Evolutionary conservation across 2,329 filamentous ascomycete species (phyloP), one percentile per base, ranked within the genome.

Genomic region (Aspergillus clavatus): DNA sequence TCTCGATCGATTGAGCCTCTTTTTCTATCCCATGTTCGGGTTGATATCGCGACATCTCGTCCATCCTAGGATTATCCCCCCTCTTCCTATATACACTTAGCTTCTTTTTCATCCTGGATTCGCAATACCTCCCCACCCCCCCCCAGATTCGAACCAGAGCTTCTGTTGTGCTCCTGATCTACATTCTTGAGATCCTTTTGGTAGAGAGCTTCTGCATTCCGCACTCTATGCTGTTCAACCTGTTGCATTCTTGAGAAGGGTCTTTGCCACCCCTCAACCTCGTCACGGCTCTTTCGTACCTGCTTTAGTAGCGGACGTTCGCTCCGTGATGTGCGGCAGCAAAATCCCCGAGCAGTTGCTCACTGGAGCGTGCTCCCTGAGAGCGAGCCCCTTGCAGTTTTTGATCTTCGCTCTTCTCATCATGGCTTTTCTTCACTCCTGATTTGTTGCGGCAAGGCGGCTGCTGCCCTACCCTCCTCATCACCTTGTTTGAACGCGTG

Each of bases 391-490:
- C 66, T 69, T 69, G 66, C 66, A 56, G 66, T 50, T 38, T 41
- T 11, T 35, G 47, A 40, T 43, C 45, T 50, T 57, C 47, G 52
- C 55, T 55, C 51, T 58, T 60, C 58, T 55, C 57, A 61, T 63
- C 59, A 54, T 58, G 54, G 56, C 57, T 56, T 58, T 58, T 58
- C 61, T 56, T 54, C 51, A 54, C 57, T 60, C 61, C 66, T 66
- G 61, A 66, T 69, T 68, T 62, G 61, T 54, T 59, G 59, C 60
- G 52, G 58, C 61, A 62, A 62, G 63, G 63, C 51, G 51, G 55
- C 47, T 53, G 49, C 52, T 51, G 43, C 53, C 52, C 55, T 56
- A 51, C 56, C 56, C 51, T 51, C 54, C 56, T 59, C 56, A 47
- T 60, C 54, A 55, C 58, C 44, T 54, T 56, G 55, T 42, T 58